A percentile compares a stretch with the other conserved stretches of the same genome.
Evolutionary conservation across 1,284 basidiomycete species (phyloP).

Genomic region (Cerrena zonata): DNA sequence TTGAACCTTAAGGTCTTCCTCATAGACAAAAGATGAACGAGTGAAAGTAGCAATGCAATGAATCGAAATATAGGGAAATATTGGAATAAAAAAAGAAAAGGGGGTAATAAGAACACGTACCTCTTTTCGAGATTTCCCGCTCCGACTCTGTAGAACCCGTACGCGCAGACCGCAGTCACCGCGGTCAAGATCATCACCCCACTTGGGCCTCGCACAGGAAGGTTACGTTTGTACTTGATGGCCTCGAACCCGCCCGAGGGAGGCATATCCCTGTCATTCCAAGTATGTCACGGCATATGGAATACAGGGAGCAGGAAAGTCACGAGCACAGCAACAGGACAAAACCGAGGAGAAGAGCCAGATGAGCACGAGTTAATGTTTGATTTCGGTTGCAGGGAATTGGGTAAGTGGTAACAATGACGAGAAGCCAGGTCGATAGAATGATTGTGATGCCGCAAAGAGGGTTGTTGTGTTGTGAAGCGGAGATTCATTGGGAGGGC

Average conservation of each 20-base stretch:
- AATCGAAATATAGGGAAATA: too few species aligned
- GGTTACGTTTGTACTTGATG: conserved; percentile 93
- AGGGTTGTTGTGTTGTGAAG: neutral
- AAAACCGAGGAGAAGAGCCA: neutral
- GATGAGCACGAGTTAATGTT: too few species aligned
- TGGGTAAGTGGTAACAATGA: neutral
- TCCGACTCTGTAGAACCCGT: conserved; percentile 90
- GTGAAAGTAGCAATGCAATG: neutral
- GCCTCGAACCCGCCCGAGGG: conserved; percentile 89
- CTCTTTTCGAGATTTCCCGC: conserved; percentile 87
- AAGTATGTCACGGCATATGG: neutral
- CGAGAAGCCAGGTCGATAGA: neutral
- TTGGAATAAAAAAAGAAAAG: conserved; percentile 1
- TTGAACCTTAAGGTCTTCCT: conserved; percentile 10
- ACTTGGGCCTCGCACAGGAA: conserved; percentile 88
- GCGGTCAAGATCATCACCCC: conserved; percentile 83
- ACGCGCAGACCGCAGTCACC: conserved; percentile 80
- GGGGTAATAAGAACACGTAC: conserved; percentile 44
- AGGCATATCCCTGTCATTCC: conserved; percentile 83
- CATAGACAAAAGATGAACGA: neutral
- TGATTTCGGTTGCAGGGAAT: neutral
- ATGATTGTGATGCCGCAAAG: neutral
- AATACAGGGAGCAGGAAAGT: neutral
- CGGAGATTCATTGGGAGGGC: neutral
- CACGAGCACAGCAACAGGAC: neutral